Percentiles rank a stretch among this genome's conserved stretches.
Evolutionary conservation across 805 yeast species (phyloP).

Genomic region (Cyberlindnera americana): DNA sequence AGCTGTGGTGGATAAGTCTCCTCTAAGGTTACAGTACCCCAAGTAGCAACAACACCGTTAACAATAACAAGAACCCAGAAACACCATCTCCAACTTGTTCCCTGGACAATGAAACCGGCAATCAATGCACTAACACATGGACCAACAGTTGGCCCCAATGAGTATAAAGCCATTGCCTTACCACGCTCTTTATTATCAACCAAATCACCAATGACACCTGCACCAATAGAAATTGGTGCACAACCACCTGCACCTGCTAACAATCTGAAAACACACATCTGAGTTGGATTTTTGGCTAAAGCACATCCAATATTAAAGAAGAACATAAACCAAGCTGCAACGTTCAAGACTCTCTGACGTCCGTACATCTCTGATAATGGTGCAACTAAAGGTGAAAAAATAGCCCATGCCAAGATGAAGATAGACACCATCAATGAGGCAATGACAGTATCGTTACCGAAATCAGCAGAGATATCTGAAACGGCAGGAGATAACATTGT

Average conservation of each 20-base stretch:
- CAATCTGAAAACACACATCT: conserved; percentile 55
- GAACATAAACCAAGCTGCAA: conserved; percentile 46
- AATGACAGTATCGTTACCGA: conserved; percentile 39
- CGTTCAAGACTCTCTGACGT: conserved; percentile 46
- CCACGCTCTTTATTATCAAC: conserved; percentile 50
- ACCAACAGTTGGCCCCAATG: conserved; percentile 49
- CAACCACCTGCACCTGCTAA: conserved; percentile 67
- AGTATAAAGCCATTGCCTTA: conserved; percentile 52
- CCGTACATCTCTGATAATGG: conserved; percentile 63
- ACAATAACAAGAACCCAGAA: conserved; percentile 55
- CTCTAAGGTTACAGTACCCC: conserved; percentile 41
- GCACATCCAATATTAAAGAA: conserved; percentile 58
- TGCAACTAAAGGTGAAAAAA: conserved; percentile 58
- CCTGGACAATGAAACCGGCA: conserved; percentile 53
- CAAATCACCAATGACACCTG: conserved; percentile 64
- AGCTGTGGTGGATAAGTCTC: conserved; percentile 61
- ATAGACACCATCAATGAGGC: conserved; percentile 51
- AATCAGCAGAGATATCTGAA: conserved; percentile 41
- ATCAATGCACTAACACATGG: conserved; percentile 59
- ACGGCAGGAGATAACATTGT: conserved; percentile 62
- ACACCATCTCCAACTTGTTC: conserved; percentile 59
- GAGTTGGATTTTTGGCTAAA: conserved; percentile 47
- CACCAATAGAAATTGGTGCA: conserved; percentile 66
- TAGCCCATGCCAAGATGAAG: conserved; percentile 61
- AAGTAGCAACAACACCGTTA: conserved; percentile 44